Percentiles rank a stretch among this genome's conserved stretches.
Conservation (phyloP, 108 stramenopile genomes). For the Skeletonema grethae region DNA sequence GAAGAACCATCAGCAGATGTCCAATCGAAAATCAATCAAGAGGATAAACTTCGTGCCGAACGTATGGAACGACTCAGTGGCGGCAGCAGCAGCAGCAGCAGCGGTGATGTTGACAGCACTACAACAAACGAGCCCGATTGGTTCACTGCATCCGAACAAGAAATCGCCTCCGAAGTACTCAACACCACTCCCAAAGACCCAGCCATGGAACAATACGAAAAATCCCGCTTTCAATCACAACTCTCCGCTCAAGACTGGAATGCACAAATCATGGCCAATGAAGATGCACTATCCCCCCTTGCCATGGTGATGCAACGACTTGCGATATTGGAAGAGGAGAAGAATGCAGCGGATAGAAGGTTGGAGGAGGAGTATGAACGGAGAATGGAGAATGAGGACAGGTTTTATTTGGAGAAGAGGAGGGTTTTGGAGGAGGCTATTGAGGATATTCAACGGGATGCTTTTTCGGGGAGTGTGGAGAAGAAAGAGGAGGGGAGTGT, state of each 20-base stretch:
- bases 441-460: slow-evolving; percentile 57
- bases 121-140: slow-evolving; percentile 30
- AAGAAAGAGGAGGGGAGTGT: background rate
- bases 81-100: background rate
- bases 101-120: background rate
- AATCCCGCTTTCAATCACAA: slow-evolving; percentile 73
- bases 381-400: slow-evolving; percentile 74
- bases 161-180: slow-evolving; percentile 40
- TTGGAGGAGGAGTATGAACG: slow-evolving; percentile 82
- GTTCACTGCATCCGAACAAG: slow-evolving; percentile 44
- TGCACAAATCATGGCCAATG: slow-evolving; percentile 70
- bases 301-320: slow-evolving; percentile 75
- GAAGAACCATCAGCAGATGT: background rate
- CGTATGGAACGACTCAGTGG: slow-evolving; percentile 50
- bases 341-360: slow-evolving; percentile 61
- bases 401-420: slow-evolving; percentile 74
- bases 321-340: slow-evolving; percentile 86
- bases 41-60: slow-evolving; percentile 52
- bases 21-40: slow-evolving; percentile 22
- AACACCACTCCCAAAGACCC: slow-evolving; percentile 9
- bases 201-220: slow-evolving; percentile 29
- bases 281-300: slow-evolving; percentile 68
- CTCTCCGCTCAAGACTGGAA: slow-evolving; percentile 77
- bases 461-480: slow-evolving; percentile 26
- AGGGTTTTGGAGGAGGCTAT: slow-evolving; percentile 77